A percentile compares a stretch with the other conserved stretches of the same genome.
Conservation (phyloP, 352 stramenopile species). For the Pythium oligandrum region DNA sequence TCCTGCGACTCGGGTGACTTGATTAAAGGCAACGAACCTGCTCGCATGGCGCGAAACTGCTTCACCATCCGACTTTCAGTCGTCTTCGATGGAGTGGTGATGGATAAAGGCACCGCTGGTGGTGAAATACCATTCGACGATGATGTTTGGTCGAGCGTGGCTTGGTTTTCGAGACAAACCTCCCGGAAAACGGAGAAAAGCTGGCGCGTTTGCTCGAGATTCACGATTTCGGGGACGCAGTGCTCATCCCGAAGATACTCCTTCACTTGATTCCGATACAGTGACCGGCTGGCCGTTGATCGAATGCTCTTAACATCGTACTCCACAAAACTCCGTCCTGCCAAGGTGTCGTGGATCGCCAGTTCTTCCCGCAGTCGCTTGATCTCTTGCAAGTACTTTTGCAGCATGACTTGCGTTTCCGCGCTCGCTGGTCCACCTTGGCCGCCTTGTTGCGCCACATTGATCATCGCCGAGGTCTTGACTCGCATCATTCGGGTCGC, state of each 20-base stretch:
- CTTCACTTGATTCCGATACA: conserved; percentile 21
- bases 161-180: conserved; percentile 27
- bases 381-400: conserved; percentile 44
- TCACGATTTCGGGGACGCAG: conserved; percentile 27
- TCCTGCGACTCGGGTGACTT: neutral
- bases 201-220: conserved; percentile 37
- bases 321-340: conserved; percentile 28
- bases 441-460: conserved; percentile 26
- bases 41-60: conserved; percentile 43
- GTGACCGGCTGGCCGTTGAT: conserved; percentile 9
- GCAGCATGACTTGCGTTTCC: conserved; percentile 19
- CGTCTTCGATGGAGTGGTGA: neutral
- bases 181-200: conserved; percentile 42
- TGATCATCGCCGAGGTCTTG: conserved; percentile 73
- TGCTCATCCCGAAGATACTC: conserved; percentile 32
- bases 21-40: conserved; percentile 9
- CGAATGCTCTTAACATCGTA: conserved; percentile 22
- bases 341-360: conserved; percentile 57
- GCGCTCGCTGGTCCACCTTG: conserved; percentile 7
- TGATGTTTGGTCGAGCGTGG: neutral
- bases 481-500: conserved; percentile 85
- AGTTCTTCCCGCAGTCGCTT: conserved; percentile 50
- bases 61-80: conserved; percentile 41
- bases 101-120: neutral
- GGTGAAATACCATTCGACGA: neutral